Conservation (phyloP, 129 eudicot genomes). For the Pulicaria dysenterica region DNA sequence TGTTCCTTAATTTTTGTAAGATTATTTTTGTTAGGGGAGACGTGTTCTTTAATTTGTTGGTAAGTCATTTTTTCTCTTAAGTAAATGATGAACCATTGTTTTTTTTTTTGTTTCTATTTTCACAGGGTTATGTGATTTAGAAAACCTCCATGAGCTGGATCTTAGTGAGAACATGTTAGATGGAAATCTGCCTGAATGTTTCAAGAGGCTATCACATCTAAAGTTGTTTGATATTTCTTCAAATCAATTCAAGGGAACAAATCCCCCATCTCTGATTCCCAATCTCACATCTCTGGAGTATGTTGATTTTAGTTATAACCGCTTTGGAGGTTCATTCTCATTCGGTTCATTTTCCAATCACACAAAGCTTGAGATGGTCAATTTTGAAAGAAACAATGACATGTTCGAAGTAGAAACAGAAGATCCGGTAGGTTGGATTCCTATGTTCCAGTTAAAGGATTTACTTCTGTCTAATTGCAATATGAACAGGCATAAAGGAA, state of each 20-base stretch:
- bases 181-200: slow-evolving; percentile 27
- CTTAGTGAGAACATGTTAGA: slow-evolving; percentile 17
- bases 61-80: background rate
- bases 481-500: slow-evolving; percentile 10
- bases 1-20: too few species aligned
- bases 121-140: slow-evolving; percentile 36
- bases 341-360: slow-evolving; percentile 32
- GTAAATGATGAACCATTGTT: background rate
- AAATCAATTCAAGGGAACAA: slow-evolving; percentile 23
- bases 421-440: slow-evolving; percentile 25
- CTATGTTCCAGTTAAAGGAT: slow-evolving; percentile 37
- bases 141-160: slow-evolving; percentile 33
- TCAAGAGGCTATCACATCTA: slow-evolving; percentile 33
- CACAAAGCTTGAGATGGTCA: slow-evolving; percentile 28
- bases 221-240: slow-evolving; percentile 27
- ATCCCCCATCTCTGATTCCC: slow-evolving; percentile 11
- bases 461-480: slow-evolving; percentile 23
- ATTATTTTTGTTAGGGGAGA: too few species aligned
- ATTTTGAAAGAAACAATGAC: background rate
- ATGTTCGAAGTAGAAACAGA: slow-evolving; percentile 27
- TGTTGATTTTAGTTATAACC: slow-evolving; percentile 29
- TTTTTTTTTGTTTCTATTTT: too few species aligned
- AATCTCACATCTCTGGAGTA: slow-evolving; percentile 42
- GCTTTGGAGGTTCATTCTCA: slow-evolving; percentile 35
- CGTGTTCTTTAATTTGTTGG: too few species aligned